Evolutionary conservation across 1,284 basidiomycete genomes (phyloP).

Genomic region (Rhodotorula mucilaginosa): DNA sequence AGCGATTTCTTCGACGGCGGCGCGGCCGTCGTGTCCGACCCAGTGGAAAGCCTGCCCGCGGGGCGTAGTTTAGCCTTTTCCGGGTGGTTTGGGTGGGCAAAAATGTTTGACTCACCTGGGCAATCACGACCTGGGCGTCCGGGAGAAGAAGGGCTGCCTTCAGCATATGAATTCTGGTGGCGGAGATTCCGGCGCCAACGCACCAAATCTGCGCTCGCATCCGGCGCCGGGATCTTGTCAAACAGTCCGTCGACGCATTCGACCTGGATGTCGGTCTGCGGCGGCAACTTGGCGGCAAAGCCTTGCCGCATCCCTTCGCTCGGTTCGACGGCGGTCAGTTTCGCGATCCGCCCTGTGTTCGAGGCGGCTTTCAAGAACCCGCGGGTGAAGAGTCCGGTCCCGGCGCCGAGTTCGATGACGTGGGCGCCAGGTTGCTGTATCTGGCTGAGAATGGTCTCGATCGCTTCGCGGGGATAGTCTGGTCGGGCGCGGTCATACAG

Average conservation of each 20-base stretch:
- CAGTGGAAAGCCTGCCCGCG: constrained; percentile 35
- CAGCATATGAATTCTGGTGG: background rate
- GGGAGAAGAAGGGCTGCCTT: background rate
- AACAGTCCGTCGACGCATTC: constrained; percentile 49
- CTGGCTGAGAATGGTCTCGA: constrained; percentile 45
- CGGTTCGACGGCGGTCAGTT: constrained; percentile 51
- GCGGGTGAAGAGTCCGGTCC: constrained; percentile 53
- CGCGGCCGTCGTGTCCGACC: constrained; percentile 33
- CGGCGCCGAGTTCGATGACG: constrained; percentile 48
- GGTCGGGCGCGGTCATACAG: constrained; percentile 52
- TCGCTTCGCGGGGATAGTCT: constrained; percentile 49
- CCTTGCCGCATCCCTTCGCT: constrained; percentile 51
- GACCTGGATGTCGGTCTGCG: constrained; percentile 16
- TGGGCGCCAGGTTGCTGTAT: constrained; percentile 11
- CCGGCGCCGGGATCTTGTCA: constrained; percentile 46
- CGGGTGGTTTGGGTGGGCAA: too few species aligned
- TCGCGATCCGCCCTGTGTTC: constrained; percentile 32
- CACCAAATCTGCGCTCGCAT: constrained; percentile 48
- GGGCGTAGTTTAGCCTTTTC: background rate
- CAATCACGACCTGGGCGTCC: constrained; percentile 13
- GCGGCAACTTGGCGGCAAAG: constrained; percentile 39
- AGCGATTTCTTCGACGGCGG: constrained; percentile 46
- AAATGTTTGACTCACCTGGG: constrained; percentile 6
- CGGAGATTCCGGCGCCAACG: constrained; percentile 40
- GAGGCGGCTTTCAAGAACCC: constrained; percentile 44